phyloP scores from a whole-genome alignment of 495 filamentous ascomycete genomes.

The Daldinia caldariorum region DNA sequence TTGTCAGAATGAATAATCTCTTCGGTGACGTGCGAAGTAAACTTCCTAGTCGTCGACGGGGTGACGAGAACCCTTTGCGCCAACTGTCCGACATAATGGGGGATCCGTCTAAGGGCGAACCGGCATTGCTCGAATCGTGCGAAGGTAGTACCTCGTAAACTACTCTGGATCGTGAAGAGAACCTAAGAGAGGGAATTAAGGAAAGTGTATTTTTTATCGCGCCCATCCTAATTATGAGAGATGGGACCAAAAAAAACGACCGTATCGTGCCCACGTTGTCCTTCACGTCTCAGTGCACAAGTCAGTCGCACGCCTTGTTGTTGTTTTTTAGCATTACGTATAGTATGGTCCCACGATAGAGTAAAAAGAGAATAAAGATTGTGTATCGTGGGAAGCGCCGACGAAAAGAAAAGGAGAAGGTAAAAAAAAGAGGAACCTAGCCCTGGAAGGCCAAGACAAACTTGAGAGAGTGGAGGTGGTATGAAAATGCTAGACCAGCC shows the following conservation, averaged over 20 bases:
- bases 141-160: conserved; percentile 40
- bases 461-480: conserved; percentile 31
- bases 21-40: conserved; percentile 43
- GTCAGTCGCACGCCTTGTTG: conserved; percentile 17
- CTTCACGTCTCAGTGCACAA: conserved; percentile 21
- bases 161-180: conserved; percentile 22
- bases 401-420: background rate
- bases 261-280: conserved; percentile 20
- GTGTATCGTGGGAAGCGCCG: conserved; percentile 8
- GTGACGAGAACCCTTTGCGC: conserved; percentile 29
- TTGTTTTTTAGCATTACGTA: conserved; percentile 35
- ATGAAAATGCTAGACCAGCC: conserved; percentile 26
- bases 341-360: conserved; percentile 13
- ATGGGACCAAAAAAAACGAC: conserved; percentile 18
- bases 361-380: conserved; percentile 6
- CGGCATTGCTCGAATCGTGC: conserved; percentile 39
- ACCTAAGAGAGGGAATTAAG: conserved; percentile 34
- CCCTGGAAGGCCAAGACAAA: conserved; percentile 34
- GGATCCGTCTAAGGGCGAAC: conserved; percentile 32
- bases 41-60: conserved; percentile 31
- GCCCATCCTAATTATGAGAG: conserved; percentile 30
- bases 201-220: conserved; percentile 36
- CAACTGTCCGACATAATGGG: conserved; percentile 37
- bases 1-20: conserved; percentile 38
- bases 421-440: conserved; percentile 20